Evolutionary conservation across 108 stramenopile species (phyloP).

Genomic region (Cyclostephanos tholiformis): DNA sequence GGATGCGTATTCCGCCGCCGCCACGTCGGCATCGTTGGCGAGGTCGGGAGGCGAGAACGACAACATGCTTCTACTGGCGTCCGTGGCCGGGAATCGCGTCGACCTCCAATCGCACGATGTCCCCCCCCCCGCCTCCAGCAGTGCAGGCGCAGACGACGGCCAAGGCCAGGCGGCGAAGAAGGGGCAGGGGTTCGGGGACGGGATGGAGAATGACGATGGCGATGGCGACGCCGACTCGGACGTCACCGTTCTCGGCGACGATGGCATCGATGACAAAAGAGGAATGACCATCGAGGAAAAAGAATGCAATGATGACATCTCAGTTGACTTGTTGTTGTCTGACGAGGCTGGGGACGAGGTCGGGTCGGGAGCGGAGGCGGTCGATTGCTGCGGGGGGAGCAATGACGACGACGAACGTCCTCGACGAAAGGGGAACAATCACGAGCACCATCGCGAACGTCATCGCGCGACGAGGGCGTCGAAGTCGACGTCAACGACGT

Average conservation of each 20-base stretch:
- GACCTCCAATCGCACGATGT: background rate
- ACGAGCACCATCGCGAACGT: background rate
- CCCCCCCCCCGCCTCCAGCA: background rate
- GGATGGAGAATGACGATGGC: slow-evolving; percentile 29
- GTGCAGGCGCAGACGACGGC: background rate
- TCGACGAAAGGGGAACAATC: background rate
- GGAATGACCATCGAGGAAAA: slow-evolving; percentile 3
- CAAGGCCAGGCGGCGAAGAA: background rate
- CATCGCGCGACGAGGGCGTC: background rate
- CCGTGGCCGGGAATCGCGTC: background rate
- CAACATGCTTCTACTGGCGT: background rate
- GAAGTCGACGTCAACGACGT: background rate
- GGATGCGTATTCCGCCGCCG: slow-evolving; percentile 3
- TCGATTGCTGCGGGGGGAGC: too few relatives aligned
- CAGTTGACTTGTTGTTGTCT: slow-evolving; percentile 23
- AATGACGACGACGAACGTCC: background rate
- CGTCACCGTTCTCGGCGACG: slow-evolving; percentile 11
- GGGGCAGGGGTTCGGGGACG: slow-evolving; percentile 9
- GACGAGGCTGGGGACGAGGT: slow-evolving; percentile 11
- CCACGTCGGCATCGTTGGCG: background rate
- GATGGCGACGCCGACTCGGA: slow-evolving; percentile 8
- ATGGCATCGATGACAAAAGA: slow-evolving; percentile 3
- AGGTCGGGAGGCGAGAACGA: background rate
- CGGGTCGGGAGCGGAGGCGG: background rate
- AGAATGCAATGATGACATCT: slow-evolving; percentile 6